Base-by-base conservation (phyloP, 2,329 filamentous ascomycete genomes). In the Eutypella sp. region DNA sequence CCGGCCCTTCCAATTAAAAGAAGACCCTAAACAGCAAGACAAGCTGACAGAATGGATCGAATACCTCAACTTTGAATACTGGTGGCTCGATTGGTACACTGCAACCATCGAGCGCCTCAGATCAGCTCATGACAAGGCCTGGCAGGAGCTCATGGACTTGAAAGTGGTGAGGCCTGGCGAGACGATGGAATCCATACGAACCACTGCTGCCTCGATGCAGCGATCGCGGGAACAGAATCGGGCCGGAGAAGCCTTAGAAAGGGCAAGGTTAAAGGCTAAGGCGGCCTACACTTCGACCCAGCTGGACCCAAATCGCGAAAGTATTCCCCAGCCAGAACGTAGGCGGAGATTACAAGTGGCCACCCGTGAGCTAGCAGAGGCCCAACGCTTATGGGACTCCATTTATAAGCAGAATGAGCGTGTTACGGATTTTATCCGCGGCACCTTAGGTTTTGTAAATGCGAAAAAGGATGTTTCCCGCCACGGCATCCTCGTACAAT, bases 61-160 rank as follows among this genome's bases (percentile, higher is more conserved):
- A 37, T 48, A 45, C 15, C 42, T 45, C 39, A 19, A 38, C 39
- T 45, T 37, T 23, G 39, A 45, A 20, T 40, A 44, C 38, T 42
- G n/a, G 20, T 45, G 37, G 41, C 27, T 36, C 22, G 33, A 47
- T 27, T 22, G 20, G 34, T n/a, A 36, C n/a, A 24, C 43, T 19
- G 11, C 41, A 41, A 24, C 41, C 7, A 44, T 59, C 18, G 47
- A 62, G 41, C 49, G 53, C 5, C 49, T 54, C 6, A 47, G 59
- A 48, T 50, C 42, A 41, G 34, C 50, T 3, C 51, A 62, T 40
- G 57, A 67, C 40, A 50, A 54, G 47, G 45, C 49, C 3, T 66
- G 63, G 65, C 55, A 64, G 46, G 42, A 56, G 47, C 61, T 68
- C 39, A 55, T 63, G 16, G 61, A 61, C 19, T 46, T 48, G 38